Conservation (phyloP, 208 protist species). For the Phytomonas serpens region DNA sequence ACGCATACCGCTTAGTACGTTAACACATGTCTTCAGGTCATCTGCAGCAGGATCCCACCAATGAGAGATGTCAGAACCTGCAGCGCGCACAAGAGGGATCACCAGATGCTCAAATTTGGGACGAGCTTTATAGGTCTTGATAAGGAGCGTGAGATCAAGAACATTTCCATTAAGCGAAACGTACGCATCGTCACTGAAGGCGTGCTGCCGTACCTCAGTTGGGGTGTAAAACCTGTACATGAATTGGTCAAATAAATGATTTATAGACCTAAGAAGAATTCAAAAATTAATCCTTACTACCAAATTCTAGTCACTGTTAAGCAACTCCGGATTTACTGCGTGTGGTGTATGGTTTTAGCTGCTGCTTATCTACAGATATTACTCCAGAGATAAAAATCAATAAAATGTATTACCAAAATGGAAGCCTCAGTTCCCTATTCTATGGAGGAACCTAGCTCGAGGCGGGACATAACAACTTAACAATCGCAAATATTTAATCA, state of each 20-base stretch:
- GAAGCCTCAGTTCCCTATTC: background rate
- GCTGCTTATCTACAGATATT: background rate
- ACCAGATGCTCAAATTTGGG: slow-evolving; percentile 47
- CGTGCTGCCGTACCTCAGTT: slow-evolving; percentile 86
- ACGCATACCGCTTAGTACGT: slow-evolving; percentile 73
- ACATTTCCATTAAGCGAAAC: slow-evolving; percentile 87
- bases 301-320: background rate
- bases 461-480: background rate
- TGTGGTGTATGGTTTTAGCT: background rate
- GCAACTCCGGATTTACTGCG: background rate
- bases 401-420: background rate
- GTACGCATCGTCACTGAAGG: slow-evolving; percentile 81
- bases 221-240: slow-evolving; percentile 83
- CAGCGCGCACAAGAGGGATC: slow-evolving; percentile 72
- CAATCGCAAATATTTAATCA: background rate
- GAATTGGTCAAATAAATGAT: background rate
- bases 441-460: background rate
- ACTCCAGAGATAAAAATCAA: background rate
- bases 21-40: slow-evolving; percentile 80
- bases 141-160: slow-evolving; percentile 83
- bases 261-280: background rate
- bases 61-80: slow-evolving; percentile 89
- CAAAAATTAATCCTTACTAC: background rate
- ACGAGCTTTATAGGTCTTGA: slow-evolving; percentile 44
- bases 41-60: slow-evolving; percentile 76